Evolutionary conservation across 768 basidiomycete genomes (phyloP).

Genomic region (Neoboletus brunneissimus): DNA sequence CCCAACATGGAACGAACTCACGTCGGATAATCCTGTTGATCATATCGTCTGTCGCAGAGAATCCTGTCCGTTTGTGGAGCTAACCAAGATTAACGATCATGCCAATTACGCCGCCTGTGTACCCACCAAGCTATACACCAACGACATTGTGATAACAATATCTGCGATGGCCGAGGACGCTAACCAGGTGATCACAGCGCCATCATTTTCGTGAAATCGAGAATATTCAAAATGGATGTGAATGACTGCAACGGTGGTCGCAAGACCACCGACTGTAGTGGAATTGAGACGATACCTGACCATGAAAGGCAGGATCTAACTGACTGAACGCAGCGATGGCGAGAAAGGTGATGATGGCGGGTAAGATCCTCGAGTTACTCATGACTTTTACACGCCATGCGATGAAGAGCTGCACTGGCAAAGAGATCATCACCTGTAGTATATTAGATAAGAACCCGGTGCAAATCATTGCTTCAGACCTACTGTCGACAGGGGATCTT

Average conservation of each 20-base stretch:
- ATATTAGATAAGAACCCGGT: background rate
- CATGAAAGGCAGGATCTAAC: background rate
- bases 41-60: constrained; percentile 34
- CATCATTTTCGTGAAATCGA: constrained; percentile 34
- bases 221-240: constrained; percentile 32
- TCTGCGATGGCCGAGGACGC: constrained; percentile 41
- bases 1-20: constrained; percentile 14
- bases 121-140: constrained; percentile 44
- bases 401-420: constrained; percentile 47
- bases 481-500: constrained; percentile 48
- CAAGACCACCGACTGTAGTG: constrained; percentile 35
- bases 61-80: constrained; percentile 43
- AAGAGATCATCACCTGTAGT: constrained; percentile 42
- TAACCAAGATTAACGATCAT: constrained; percentile 8
- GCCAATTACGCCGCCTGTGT: background rate
- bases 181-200: constrained; percentile 41
- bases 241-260: constrained; percentile 32
- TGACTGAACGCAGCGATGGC: constrained; percentile 9
- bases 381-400: constrained; percentile 42
- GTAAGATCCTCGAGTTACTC: constrained; percentile 27
- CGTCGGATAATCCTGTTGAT: constrained; percentile 43
- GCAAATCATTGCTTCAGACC: background rate
- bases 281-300: background rate
- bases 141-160: constrained; percentile 39
- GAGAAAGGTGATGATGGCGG: constrained; percentile 23